phyloP scores from a whole-genome alignment of 2,329 filamentous ascomycete species.

The Anisogramma anomala region DNA sequence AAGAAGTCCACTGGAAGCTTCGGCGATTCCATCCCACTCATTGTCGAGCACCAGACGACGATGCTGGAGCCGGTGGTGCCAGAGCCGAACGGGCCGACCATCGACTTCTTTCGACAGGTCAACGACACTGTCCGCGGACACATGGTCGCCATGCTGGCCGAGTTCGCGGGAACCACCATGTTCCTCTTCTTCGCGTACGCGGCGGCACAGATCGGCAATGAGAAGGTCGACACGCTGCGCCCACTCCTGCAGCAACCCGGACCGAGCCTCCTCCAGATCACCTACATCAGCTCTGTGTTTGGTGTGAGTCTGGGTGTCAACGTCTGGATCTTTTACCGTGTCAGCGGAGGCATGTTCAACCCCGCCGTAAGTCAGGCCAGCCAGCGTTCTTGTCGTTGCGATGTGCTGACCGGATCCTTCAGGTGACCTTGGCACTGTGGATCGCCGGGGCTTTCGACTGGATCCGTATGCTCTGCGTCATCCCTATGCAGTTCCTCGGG shows the following conservation, averaged over 20 bases:
- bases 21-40: not conserved
- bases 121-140: constrained; percentile 15
- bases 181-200: constrained; percentile 32
- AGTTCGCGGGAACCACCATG: constrained; percentile 42
- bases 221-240: constrained; percentile 9
- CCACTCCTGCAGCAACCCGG: constrained; percentile 3
- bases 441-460: constrained; percentile 44
- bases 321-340: constrained; percentile 45
- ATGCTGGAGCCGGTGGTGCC: constrained; percentile 4
- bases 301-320: constrained; percentile 40
- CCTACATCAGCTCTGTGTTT: constrained; percentile 38
- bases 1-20: not conserved
- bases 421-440: constrained; percentile 43
- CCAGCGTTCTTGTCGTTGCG: not conserved
- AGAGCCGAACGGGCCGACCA: constrained; percentile 2
- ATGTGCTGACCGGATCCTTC: accelerated
- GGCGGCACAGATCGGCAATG: constrained; percentile 20
- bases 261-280: constrained; percentile 15
- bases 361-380: constrained; percentile 24
- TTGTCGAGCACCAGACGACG: not conserved
- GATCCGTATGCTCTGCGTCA: constrained; percentile 38
- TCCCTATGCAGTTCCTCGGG: constrained; percentile 46
- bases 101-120: constrained; percentile 2
- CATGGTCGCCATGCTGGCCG: constrained; percentile 32
- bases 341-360: constrained; percentile 41